Base-by-base conservation (phyloP, 495 filamentous ascomycete species). In the Platismatia glauca region DNA sequence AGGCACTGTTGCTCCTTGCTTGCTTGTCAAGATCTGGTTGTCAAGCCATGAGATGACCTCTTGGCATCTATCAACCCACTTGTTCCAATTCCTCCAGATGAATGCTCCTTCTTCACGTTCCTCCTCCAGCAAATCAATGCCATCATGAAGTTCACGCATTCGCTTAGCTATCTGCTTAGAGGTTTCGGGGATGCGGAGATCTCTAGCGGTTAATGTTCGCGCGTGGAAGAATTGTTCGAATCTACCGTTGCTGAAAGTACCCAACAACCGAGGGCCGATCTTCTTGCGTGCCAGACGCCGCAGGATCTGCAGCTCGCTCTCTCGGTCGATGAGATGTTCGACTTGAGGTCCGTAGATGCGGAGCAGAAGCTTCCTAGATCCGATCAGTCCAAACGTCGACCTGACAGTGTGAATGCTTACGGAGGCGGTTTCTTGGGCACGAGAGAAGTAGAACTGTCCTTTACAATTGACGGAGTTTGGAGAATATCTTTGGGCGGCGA, bases 161-260 rank as follows among this genome's bases (percentile, higher is more conserved):
- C 94, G 86, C 78, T 97, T 99, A n/a, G 94, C 92, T 71, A 99
- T 97, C 67, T 96, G 89, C 68, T 83, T 89, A 43, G 89, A 92
- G 0, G 89, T 96, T 37, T 88, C 87, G 3, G 91, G 87, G 57
- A 86, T 81, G 29, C 89, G 86, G 58, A 99, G 75, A 69, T 96
- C 90, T 13, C 81, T 75, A 4, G 86, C 78, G 0, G 86, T 92
- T 37, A 99, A 77, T 3, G 94, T 84, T 27, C 80, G 78, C 0
- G 95, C 89, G 69, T 96, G 81, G 67, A 94, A 88, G 71, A 86
- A 96, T 73, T 97, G 86, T 73, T 99, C 94, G 66, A 99, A 97
- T 24, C 94, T 86, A n/a, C 94, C 94, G 69, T 99, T 99, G 12
- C 77, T 78, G 71, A 99, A 99, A 4, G 90, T 97, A 11, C 95